Conservation (phyloP, 1,284 basidiomycete genomes). For the Ustilago cynodontis region DNA sequence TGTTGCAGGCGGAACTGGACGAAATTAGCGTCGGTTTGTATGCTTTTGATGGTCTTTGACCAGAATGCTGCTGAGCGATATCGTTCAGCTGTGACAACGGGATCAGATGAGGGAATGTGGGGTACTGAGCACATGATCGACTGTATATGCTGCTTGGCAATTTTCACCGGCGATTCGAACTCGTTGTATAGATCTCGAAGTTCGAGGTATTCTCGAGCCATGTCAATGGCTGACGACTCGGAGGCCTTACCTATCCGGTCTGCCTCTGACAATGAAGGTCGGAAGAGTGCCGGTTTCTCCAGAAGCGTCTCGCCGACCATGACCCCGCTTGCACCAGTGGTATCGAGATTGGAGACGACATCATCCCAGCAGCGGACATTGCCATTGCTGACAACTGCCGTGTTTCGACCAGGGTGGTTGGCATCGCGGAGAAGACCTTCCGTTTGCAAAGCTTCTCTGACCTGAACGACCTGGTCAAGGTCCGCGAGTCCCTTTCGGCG, state of each 20-base stretch:
- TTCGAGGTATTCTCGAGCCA: conserved; percentile 35
- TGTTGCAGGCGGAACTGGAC: conserved; percentile 18
- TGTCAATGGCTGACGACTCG: conserved; percentile 8
- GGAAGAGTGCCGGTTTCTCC: conserved; percentile 74
- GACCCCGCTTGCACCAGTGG: conserved; percentile 78
- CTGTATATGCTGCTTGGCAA: conserved; percentile 42
- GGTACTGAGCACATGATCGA: conserved; percentile 38
- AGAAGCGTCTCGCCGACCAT: conserved; percentile 82
- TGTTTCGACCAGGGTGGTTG: conserved; percentile 61
- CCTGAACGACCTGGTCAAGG: conserved; percentile 74
- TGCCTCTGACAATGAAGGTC: neutral
- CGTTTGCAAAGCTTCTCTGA: conserved; percentile 71
- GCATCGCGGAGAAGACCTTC: conserved; percentile 62
- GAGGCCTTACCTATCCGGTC: neutral
- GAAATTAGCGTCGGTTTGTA: conserved; percentile 25
- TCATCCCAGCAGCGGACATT: conserved; percentile 78
- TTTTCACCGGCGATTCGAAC: conserved; percentile 33
- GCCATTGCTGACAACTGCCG: conserved; percentile 81
- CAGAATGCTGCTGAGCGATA: conserved; percentile 24
- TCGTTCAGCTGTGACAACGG: conserved; percentile 5
- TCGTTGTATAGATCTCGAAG: conserved; percentile 15
- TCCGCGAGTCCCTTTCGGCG: conserved; percentile 79
- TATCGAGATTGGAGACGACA: conserved; percentile 73
- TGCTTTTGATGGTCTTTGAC: conserved; percentile 24
- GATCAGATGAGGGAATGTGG: neutral